phyloP scores from a whole-genome alignment of 305 asterid genomes.

The Galium porrigens region DNA sequence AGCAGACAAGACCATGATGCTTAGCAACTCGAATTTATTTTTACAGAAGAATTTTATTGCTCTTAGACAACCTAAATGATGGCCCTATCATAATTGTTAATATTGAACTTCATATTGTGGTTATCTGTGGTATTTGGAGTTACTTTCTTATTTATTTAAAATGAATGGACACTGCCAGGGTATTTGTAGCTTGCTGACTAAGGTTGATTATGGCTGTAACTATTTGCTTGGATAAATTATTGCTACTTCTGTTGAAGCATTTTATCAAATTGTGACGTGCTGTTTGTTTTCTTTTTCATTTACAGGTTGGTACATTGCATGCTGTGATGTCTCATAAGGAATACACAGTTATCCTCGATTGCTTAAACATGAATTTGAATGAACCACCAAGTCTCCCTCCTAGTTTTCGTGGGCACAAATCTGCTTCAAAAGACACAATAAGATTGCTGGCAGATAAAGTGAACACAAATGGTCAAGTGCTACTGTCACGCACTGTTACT shows the following conservation, averaged over 20 bases:
- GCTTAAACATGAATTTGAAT: slow-evolving; percentile 64
- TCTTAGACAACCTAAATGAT: neutral
- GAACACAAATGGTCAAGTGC: slow-evolving; percentile 78
- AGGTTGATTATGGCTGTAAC: neutral
- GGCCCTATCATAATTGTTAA: neutral
- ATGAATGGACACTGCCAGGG: slow-evolving; percentile 1
- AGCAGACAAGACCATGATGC: neutral
- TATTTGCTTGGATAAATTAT: neutral
- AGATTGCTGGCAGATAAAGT: slow-evolving; percentile 77
- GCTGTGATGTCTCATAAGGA: slow-evolving; percentile 86
- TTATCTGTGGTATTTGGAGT: neutral
- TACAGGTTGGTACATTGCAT: slow-evolving; percentile 80
- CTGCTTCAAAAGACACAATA: slow-evolving; percentile 72
- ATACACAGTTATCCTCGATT: slow-evolving; percentile 67
- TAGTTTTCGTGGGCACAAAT: slow-evolving; percentile 64
- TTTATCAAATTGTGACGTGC: neutral
- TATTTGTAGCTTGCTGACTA: neutral
- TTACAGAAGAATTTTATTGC: neutral
- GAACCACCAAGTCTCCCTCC: slow-evolving; percentile 83
- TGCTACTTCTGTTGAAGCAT: neutral
- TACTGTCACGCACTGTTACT: slow-evolving; percentile 83
- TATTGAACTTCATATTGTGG: neutral
- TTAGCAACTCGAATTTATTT: neutral
- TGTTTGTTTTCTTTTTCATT: neutral
- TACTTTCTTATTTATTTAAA: neutral